phyloP scores from a whole-genome alignment of 805 yeast species.

The Starmerella vaccinii region DNA sequence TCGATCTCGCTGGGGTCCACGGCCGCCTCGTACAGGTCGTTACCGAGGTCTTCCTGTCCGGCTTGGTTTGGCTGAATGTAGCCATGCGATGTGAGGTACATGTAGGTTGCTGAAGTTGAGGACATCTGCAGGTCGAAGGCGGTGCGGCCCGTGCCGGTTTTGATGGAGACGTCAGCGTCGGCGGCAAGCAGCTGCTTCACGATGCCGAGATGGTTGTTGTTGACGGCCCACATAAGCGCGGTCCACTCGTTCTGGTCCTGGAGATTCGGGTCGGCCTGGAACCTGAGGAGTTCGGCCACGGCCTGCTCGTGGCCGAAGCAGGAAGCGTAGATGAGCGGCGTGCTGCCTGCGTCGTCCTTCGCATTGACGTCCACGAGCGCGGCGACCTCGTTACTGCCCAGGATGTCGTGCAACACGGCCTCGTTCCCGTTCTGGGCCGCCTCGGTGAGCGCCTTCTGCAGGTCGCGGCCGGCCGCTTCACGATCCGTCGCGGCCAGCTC shows the following conservation, averaged over 20 bases:
- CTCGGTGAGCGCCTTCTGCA: conserved; percentile 29
- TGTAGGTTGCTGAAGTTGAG: conserved; percentile 14
- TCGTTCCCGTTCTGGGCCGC: conserved; percentile 33
- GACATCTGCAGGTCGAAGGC: conserved; percentile 17
- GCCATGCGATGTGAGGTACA: conserved; percentile 13
- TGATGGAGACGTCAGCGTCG: conserved; percentile 34
- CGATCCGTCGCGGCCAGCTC: conserved; percentile 9
- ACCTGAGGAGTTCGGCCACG: conserved; percentile 31
- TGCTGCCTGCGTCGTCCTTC: conserved; percentile 33
- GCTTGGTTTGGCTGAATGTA: conserved; percentile 5
- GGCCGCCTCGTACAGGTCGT: conserved; percentile 21
- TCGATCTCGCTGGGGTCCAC: conserved; percentile 23
- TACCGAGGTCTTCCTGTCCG: conserved; percentile 1
- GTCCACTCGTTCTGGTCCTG: conserved; percentile 36
- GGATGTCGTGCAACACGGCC: conserved; percentile 26
- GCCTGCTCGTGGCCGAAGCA: conserved; percentile 35
- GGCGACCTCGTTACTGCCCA: conserved; percentile 25
- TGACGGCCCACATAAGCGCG: conserved; percentile 92
- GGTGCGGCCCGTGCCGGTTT: conserved; percentile 32
- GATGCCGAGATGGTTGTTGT: conserved; percentile 78
- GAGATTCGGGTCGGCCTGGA: conserved; percentile 32
- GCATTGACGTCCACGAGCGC: conserved; percentile 28
- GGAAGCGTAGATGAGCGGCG: conserved; percentile 34
- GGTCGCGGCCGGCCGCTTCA: conserved; percentile 13
- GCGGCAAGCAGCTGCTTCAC: conserved; percentile 59